Evolutionary conservation across 345 rosid genomes (phyloP).

Genomic region (Gossypium mustelinum): DNA sequence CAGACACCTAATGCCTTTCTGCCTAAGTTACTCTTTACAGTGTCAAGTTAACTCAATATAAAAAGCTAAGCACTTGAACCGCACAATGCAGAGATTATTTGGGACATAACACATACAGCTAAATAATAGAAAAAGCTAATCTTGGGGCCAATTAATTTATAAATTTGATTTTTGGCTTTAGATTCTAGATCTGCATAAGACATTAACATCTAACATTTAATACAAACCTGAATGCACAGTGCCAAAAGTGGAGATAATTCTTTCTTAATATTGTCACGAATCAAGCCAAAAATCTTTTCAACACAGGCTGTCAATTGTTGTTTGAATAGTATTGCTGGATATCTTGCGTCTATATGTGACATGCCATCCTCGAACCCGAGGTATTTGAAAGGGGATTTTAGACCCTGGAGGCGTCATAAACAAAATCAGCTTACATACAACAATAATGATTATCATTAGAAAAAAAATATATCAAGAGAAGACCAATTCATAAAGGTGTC

Average conservation of each 20-base stretch:
- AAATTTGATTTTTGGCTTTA: neutral
- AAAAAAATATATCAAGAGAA: neutral
- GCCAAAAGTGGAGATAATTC: slow-evolving; percentile 78
- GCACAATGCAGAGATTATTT: neutral
- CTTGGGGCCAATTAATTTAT: neutral
- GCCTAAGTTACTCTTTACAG: neutral
- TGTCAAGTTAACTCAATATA: neutral
- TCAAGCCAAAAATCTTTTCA: slow-evolving; percentile 95
- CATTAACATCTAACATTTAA: slow-evolving; percentile 12
- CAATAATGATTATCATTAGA: neutral
- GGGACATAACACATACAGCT: neutral
- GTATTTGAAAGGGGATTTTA: slow-evolving; percentile 76
- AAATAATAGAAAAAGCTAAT: neutral
- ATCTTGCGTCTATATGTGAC: slow-evolving; percentile 91
- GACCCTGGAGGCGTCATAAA: slow-evolving; percentile 43
- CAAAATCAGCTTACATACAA: slow-evolving; percentile 19
- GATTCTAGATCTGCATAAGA: slow-evolving; percentile 7
- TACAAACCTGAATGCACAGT: slow-evolving; percentile 80
- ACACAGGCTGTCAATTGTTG: slow-evolving; percentile 97
- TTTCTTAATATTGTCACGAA: slow-evolving; percentile 92
- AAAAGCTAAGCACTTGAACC: neutral
- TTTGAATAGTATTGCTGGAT: slow-evolving; percentile 86
- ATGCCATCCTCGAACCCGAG: slow-evolving; percentile 67
- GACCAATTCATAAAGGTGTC: neutral
- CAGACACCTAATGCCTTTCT: neutral